A percentile compares a stretch with the other conserved stretches of the same genome.
phyloP scores from a whole-genome alignment of 2,329 filamentous ascomycete species.

The Aspergillus tanneri region DNA sequence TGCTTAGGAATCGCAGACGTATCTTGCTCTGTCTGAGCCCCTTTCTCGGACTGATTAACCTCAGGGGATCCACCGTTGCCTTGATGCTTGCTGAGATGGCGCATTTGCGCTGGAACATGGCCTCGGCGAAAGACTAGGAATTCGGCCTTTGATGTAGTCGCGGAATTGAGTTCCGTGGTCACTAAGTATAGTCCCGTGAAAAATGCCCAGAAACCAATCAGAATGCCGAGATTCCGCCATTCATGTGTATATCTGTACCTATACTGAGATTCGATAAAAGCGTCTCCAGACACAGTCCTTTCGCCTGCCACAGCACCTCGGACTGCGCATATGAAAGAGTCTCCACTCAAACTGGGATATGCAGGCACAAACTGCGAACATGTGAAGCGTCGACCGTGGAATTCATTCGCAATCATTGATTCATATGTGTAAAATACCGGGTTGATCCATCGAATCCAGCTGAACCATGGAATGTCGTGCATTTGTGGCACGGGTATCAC shows the following conservation, averaged over 20 bases:
- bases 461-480: slow-evolving; percentile 57
- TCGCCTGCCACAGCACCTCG: slow-evolving; percentile 57
- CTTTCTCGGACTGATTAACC: slow-evolving; percentile 13
- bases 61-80: slow-evolving; percentile 20
- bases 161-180: slow-evolving; percentile 64
- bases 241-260: slow-evolving; percentile 58
- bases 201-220: slow-evolving; percentile 62
- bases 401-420: slow-evolving; percentile 57
- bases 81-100: slow-evolving; percentile 25
- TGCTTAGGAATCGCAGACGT: slow-evolving; percentile 33
- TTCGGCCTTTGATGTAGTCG: slow-evolving; percentile 63
- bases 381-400: slow-evolving; percentile 56
- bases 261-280: slow-evolving; percentile 58
- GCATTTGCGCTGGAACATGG: slow-evolving; percentile 46
- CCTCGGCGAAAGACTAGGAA: slow-evolving; percentile 66
- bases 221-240: slow-evolving; percentile 69
- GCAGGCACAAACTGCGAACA: slow-evolving; percentile 53
- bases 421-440: slow-evolving; percentile 67
- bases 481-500: slow-evolving; percentile 59
- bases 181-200: slow-evolving; percentile 65
- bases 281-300: slow-evolving; percentile 58
- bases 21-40: slow-evolving; percentile 15
- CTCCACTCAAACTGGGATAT: slow-evolving; percentile 46
- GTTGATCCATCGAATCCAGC: slow-evolving; percentile 67
- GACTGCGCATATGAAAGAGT: slow-evolving; percentile 55